Base-by-base conservation (phyloP, 768 basidiomycete genomes). In the Auricularia cornea region DNA sequence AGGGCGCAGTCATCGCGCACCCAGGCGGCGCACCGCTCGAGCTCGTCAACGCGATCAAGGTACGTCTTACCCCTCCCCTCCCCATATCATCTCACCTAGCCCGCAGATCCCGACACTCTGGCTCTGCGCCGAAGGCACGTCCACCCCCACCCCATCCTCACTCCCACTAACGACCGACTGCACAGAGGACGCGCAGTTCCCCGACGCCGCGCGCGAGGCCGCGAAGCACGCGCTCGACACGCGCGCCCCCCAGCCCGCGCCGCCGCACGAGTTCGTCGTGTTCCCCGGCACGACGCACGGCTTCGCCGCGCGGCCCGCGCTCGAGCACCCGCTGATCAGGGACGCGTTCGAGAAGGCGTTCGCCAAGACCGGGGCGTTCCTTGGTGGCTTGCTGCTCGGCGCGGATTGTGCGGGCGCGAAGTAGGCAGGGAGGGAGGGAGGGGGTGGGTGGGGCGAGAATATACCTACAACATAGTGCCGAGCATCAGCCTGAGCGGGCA, bases 241-340 rank as follows among this genome's bases (percentile, higher is more conserved):
- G 2, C 71, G 73, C 28, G 68, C 73, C 44, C 70, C 64, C 26
- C 72, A 20, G n/a, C 10, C 54, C 32, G n/a, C 71, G 57, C n/a
- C n/a, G n/a, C n/a, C n/a, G n/a, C 59, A 67, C n/a, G 67, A 69
- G 23, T 69, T 63, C 40, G 60, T 76, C 38, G 71, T 76, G 1
- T 78, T n/a, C n/a, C 10, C 59, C 81, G 81, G 77, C 66, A 83
- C 78, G 23, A 68, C 66, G 8, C 82, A 81, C 61, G 80, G 83
- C 33, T 84, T 84, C 26, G 80, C 80, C 3, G 72, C 74, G 31
- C 75, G 81, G 16, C 82, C 81, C 3, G 78, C 80, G 63, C 70
- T 82, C 33, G 68, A 64, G 3, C 71, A 77, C 14, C 74, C 77
- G 2, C 77, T 78, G 28, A 75, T 81, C 59, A 77, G 77, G 65